phyloP scores from a whole-genome alignment of 2,329 filamentous ascomycete species.

The Xylariaceae sp. region DNA sequence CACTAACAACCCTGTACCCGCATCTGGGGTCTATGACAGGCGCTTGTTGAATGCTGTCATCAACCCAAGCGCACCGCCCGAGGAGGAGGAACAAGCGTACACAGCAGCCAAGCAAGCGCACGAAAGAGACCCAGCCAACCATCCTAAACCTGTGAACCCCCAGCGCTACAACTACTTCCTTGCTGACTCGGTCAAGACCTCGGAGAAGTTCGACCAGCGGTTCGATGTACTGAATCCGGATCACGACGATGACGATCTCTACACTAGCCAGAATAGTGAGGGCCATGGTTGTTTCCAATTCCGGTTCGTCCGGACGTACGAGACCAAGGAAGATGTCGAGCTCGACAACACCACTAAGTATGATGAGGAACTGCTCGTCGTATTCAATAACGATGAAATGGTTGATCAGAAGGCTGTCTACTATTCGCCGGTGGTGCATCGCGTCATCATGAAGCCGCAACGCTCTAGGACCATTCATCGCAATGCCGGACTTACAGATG shows the following conservation, averaged over 20 bases:
- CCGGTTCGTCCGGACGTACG: constrained; percentile 68
- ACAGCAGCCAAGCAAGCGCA: constrained; percentile 59
- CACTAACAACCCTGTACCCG: constrained; percentile 66
- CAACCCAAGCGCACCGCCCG: constrained; percentile 62
- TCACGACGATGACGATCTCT: constrained; percentile 60
- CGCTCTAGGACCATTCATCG: constrained; percentile 68
- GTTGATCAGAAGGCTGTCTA: constrained; percentile 63
- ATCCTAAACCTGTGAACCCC: constrained; percentile 62
- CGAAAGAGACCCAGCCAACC: constrained; percentile 62
- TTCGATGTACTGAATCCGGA: constrained; percentile 65
- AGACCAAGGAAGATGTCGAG: constrained; percentile 65
- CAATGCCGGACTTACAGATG: constrained; percentile 53
- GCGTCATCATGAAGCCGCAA: constrained; percentile 66
- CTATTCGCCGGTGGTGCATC: constrained; percentile 73
- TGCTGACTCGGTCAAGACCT: constrained; percentile 54
- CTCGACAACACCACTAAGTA: constrained; percentile 66
- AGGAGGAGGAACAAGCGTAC: constrained; percentile 60
- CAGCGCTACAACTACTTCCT: constrained; percentile 74
- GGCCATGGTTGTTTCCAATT: constrained; percentile 63
- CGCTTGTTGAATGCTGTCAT: constrained; percentile 68
- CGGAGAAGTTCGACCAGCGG: constrained; percentile 63
- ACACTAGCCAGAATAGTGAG: constrained; percentile 57
- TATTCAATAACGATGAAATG: constrained; percentile 59
- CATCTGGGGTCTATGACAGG: constrained; percentile 60
- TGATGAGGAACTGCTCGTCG: constrained; percentile 67